Percentiles rank a stretch among this genome's conserved stretches.
Evolutionary conservation across 345 rosid genomes (phyloP).

Genomic region (Trapa bicornis): DNA sequence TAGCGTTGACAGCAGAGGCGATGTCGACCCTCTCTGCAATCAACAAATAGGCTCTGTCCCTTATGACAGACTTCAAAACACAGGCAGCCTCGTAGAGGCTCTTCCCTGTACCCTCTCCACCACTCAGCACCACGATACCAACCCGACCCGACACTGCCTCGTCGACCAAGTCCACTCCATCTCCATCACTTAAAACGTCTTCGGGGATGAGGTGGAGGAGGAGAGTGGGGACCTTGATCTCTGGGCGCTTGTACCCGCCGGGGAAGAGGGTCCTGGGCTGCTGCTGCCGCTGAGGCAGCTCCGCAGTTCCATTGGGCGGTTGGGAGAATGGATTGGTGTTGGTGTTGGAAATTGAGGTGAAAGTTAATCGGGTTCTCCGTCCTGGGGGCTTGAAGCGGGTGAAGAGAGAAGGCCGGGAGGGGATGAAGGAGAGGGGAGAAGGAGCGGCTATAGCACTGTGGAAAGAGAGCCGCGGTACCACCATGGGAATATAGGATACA

Average conservation of each 20-base stretch:
- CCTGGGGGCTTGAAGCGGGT: slow-evolving; percentile 18
- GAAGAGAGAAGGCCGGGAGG: slow-evolving; percentile 8
- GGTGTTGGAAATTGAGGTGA: slow-evolving; percentile 26
- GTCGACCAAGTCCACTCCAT: slow-evolving; percentile 46
- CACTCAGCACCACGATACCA: slow-evolving; percentile 67
- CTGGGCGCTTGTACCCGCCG: slow-evolving; percentile 89
- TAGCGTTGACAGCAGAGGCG: slow-evolving; percentile 73
- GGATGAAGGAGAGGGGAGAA: slow-evolving; percentile 13
- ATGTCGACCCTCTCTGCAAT: slow-evolving; percentile 79
- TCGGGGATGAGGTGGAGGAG: slow-evolving; percentile 54
- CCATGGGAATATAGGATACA: slow-evolving; percentile 20
- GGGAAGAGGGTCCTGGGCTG: slow-evolving; percentile 70
- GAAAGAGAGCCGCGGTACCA: slow-evolving; percentile 26
- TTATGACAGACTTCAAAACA: slow-evolving; percentile 61
- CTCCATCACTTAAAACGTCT: slow-evolving; percentile 34
- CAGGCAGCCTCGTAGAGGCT: slow-evolving; percentile 72
- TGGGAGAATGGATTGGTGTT: slow-evolving; percentile 8
- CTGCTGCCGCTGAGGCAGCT: slow-evolving; percentile 19
- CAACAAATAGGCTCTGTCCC: slow-evolving; percentile 70
- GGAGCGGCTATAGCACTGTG: slow-evolving; percentile 5
- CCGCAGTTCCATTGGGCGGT: neutral
- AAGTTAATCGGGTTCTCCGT: slow-evolving; percentile 18
- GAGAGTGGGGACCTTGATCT: slow-evolving; percentile 58
- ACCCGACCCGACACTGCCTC: slow-evolving; percentile 57
- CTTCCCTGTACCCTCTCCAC: slow-evolving; percentile 42